Percentiles rank a stretch among this genome's conserved stretches.
phyloP scores from a whole-genome alignment of 768 basidiomycete species.

The Ephemerocybe angulata region DNA sequence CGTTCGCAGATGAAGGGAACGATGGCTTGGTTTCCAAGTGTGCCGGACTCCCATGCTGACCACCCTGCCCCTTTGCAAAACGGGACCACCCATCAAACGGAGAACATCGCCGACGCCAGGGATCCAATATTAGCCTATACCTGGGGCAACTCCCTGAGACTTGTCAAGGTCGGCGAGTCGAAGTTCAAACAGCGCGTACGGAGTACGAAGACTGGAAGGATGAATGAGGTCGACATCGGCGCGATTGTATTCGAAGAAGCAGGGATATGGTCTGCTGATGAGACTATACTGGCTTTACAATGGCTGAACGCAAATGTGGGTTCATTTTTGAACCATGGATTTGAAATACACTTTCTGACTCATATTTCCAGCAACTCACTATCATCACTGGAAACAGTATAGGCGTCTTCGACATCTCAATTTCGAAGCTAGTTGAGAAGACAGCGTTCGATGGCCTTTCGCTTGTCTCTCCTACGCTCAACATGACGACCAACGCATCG shows the following conservation, averaged over 20 bases:
- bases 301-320: constrained; percentile 90
- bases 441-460: constrained; percentile 53
- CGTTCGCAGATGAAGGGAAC: constrained; percentile 53
- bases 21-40: constrained; percentile 81
- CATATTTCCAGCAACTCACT: constrained; percentile 57
- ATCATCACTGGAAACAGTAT: constrained; percentile 55
- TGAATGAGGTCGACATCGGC: constrained; percentile 57
- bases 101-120: constrained; percentile 22
- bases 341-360: constrained; percentile 4
- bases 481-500: constrained; percentile 43
- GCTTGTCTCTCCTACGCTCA: constrained; percentile 52
- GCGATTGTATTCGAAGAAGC: constrained; percentile 59
- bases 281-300: constrained; percentile 67
- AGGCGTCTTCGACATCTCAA: constrained; percentile 65
- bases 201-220: constrained; percentile 59
- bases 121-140: constrained; percentile 76
- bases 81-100: constrained; percentile 9
- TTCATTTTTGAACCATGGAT: constrained; percentile 25
- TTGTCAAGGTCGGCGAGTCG: constrained; percentile 66
- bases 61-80: constrained; percentile 21
- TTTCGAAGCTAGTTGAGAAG: constrained; percentile 57
- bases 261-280: constrained; percentile 57
- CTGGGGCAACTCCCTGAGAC: constrained; percentile 69
- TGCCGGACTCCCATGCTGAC: constrained; percentile 21
- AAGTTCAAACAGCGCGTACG: constrained; percentile 46